Percentiles rank a stretch among this genome's conserved stretches.
phyloP scores from a whole-genome alignment of 2,329 filamentous ascomycete genomes.

The Xylariaceae sp. region DNA sequence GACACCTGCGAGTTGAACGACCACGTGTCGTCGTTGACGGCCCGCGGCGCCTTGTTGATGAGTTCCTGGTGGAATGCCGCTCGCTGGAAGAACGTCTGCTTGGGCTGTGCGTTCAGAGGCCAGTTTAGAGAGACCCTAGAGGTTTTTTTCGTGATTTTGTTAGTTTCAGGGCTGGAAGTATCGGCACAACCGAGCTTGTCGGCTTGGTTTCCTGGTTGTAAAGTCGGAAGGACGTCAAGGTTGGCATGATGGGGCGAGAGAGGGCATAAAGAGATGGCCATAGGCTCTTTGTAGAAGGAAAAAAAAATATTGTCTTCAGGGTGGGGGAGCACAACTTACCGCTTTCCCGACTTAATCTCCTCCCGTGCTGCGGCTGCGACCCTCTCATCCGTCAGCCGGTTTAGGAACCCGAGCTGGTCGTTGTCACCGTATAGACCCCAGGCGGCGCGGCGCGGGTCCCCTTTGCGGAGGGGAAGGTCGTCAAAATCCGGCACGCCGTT shows the following conservation, averaged over 20 bases:
- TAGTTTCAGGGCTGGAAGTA: too few relatives aligned
- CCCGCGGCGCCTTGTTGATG: conserved; percentile 56
- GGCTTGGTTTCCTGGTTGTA: too few relatives aligned
- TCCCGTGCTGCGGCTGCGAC: conserved; percentile 57
- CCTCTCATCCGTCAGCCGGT: conserved; percentile 62
- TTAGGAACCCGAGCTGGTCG: conserved; percentile 67
- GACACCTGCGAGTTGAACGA: conserved; percentile 64
- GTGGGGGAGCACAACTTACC: conserved; percentile 41
- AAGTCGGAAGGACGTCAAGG: too few relatives aligned
- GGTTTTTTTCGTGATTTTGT: too few relatives aligned
- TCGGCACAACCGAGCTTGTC: too few relatives aligned
- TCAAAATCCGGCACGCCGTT: conserved; percentile 56
- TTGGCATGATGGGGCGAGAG: too few relatives aligned
- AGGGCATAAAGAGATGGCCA: not conserved
- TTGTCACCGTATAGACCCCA: conserved; percentile 61
- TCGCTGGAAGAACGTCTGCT: conserved; percentile 61
- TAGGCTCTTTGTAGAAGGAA: too few relatives aligned
- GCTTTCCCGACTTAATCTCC: conserved; percentile 61
- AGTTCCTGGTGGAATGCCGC: conserved; percentile 61
- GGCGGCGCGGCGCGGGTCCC: conserved; percentile 52
- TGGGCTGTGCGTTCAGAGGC: conserved; percentile 60
- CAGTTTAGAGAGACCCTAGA: conserved; percentile 66
- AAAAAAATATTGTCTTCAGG: too few relatives aligned
- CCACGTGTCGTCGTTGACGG: conserved; percentile 67
- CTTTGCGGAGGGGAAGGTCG: conserved; percentile 54